Evolutionary conservation across 352 stramenopile species (phyloP).

Genomic region (Peronosclerospora sorghi): DNA sequence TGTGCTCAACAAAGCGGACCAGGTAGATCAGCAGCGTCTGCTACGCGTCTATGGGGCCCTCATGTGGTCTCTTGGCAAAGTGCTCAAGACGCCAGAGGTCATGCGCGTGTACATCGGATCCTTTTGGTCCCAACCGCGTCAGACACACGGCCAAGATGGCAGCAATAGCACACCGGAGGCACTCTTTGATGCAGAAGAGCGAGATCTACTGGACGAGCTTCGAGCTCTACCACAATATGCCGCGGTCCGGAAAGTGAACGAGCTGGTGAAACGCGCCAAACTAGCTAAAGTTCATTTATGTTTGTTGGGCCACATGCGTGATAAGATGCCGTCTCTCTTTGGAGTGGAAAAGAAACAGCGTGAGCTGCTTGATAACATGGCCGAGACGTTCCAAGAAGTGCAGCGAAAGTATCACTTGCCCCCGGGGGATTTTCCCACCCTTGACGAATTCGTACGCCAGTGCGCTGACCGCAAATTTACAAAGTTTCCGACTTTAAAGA

Average conservation of each 20-base stretch:
- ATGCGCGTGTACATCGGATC: constrained; percentile 96
- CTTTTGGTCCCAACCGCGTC: constrained; percentile 91
- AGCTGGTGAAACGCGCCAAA: constrained; percentile 92
- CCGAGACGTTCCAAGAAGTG: constrained; percentile 93
- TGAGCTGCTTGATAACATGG: constrained; percentile 91
- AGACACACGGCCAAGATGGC: constrained; percentile 77
- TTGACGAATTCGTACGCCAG: constrained; percentile 81
- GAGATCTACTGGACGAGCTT: constrained; percentile 96
- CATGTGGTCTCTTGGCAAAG: constrained; percentile 85
- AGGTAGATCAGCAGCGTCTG: constrained; percentile 92
- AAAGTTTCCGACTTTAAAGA: constrained; percentile 89
- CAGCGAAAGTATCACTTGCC: constrained; percentile 95
- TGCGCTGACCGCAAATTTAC: constrained; percentile 83
- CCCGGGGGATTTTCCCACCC: constrained; percentile 89
- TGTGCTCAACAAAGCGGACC: constrained; percentile 98
- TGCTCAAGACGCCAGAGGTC: constrained; percentile 96
- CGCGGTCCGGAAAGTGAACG: constrained; percentile 89
- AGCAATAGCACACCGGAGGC: constrained; percentile 30
- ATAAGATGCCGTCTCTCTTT: constrained; percentile 95
- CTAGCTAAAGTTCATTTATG: constrained; percentile 96
- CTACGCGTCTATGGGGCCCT: background rate
- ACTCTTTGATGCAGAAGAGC: constrained; percentile 95
- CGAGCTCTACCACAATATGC: constrained; percentile 92
- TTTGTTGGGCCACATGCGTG: constrained; percentile 93
- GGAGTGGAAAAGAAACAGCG: constrained; percentile 96